Percentiles rank a stretch among this genome's conserved stretches.
phyloP scores from a whole-genome alignment of 2,329 filamentous ascomycete species.

The Dactylellina leptospora region DNA sequence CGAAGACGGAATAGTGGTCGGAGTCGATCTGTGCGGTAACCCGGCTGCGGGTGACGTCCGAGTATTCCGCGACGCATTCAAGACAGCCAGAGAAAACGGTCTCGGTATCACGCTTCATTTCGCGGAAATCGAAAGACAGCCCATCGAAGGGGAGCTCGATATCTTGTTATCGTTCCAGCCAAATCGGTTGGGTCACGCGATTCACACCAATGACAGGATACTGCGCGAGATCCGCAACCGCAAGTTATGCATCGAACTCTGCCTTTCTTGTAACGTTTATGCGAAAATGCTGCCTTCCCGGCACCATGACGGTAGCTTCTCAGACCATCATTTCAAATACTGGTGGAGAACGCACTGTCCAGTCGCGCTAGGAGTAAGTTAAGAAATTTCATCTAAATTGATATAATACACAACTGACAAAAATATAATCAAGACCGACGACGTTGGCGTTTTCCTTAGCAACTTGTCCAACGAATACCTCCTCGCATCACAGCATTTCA shows the following conservation, averaged over 20 bases:
- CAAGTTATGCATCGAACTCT: slow-evolving; percentile 75
- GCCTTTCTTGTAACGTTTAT: slow-evolving; percentile 81
- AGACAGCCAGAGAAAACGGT: slow-evolving; percentile 66
- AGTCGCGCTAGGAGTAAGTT: slow-evolving; percentile 74
- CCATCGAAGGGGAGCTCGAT: slow-evolving; percentile 69
- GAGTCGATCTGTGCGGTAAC: slow-evolving; percentile 81
- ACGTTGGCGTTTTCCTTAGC: slow-evolving; percentile 82
- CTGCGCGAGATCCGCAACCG: slow-evolving; percentile 67
- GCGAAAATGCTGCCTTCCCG: slow-evolving; percentile 73
- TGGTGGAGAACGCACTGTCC: slow-evolving; percentile 71
- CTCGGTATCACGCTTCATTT: slow-evolving; percentile 79
- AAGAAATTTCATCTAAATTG: slow-evolving; percentile 12
- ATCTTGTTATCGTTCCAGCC: slow-evolving; percentile 73
- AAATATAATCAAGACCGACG: slow-evolving; percentile 72
- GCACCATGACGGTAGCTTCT: slow-evolving; percentile 60
- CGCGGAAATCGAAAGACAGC: slow-evolving; percentile 72
- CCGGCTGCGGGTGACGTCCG: slow-evolving; percentile 70
- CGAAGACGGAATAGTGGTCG: slow-evolving; percentile 70
- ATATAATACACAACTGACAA: neutral
- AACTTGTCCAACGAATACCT: slow-evolving; percentile 78
- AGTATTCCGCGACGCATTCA: slow-evolving; percentile 70
- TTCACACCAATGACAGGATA: slow-evolving; percentile 73
- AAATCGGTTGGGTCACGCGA: slow-evolving; percentile 78
- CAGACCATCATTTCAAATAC: slow-evolving; percentile 78
- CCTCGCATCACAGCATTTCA: slow-evolving; percentile 76